Base-by-base conservation (phyloP, 257 asterid species). In the Penstemon davidsonii region DNA sequence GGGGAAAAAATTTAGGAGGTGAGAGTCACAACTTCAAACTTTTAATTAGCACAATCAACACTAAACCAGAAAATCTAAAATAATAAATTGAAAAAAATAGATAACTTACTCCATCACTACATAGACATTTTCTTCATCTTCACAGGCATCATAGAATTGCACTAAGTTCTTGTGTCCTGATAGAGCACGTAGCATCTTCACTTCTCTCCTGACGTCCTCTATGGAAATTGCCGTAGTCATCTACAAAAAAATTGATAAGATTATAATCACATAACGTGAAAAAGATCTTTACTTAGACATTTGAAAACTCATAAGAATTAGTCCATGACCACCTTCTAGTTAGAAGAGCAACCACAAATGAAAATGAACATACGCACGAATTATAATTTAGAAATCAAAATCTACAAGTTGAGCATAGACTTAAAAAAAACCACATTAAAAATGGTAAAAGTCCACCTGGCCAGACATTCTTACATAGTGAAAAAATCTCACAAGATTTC, bases 121-220 rank as follows among this genome's bases (percentile, higher is more conserved):
- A 58, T 83, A 86, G 58, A 83, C 81, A 69, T 84, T 84, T 60
- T 82, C 90, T 63, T 84, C 90, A 53, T 87, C 94, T 73, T 87
- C 94, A 43, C 79, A 87, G 10, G 94, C 81, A 57, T 84, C 94
- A 63, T 82, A 84, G 55, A 87, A 87, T 52, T 84, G 94, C 55
- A 87, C 84, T 13, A 87, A 74, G 73, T 80, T 82, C 72, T 74
- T 85, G 55, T 84, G 90, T 68, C 94, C 94, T 0, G 88, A 82
- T 40, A 87, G 71, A 25, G 90, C 90, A 42, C 87, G 81, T 62
- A 87, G 69, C 41, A 84, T 87, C 71, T 79, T 84, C 75, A 87
- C 90, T 73, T 87, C 94, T 71, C 90, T 75, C 65, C 94, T 75
- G 46, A 83, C 90, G 8, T 87, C 94, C 76, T 87, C 94, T 15